A percentile compares a stretch with the other conserved stretches of the same genome.
phyloP scores from a whole-genome alignment of 2,329 filamentous ascomycete species.

The Calonectria crousiana region DNA sequence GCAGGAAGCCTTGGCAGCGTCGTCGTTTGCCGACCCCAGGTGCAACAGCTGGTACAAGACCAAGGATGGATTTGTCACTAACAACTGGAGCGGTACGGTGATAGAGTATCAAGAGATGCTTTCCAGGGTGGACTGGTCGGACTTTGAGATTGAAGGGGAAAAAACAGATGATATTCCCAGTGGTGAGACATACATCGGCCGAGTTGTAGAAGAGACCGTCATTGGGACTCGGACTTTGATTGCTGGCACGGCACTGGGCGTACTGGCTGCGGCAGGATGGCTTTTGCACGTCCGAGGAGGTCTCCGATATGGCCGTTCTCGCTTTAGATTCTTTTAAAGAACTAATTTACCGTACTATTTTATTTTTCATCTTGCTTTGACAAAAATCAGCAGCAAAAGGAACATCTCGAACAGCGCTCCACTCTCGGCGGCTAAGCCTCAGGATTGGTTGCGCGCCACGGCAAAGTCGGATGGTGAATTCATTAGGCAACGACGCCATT shows the following conservation, averaged over 20 bases:
- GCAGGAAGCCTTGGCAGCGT: not conserved
- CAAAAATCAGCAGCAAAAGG: not conserved
- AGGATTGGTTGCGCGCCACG: not conserved
- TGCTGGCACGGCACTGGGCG: not conserved
- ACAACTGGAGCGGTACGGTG: conserved; percentile 18
- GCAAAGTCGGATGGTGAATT: not conserved
- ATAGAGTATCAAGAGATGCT: conserved; percentile 18
- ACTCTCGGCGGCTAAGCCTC: not conserved
- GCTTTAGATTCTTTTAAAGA: not conserved
- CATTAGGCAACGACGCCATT: not conserved
- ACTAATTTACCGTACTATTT: not conserved
- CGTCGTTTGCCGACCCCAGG: conserved; percentile 16
- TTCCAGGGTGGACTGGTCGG: conserved; percentile 11
- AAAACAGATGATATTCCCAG: not conserved
- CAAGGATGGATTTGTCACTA: conserved; percentile 5
- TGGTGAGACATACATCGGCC: conserved; percentile 6
- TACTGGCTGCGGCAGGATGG: not conserved
- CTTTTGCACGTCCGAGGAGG: not conserved
- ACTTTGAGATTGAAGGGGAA: conserved; percentile 1
- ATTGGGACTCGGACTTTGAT: not conserved
- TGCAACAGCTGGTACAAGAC: conserved; percentile 21
- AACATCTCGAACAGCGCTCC: not conserved
- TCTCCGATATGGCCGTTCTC: not conserved
- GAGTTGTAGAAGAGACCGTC: conserved; percentile 8
- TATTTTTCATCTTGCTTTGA: not conserved